Percentiles rank a stretch among this genome's conserved stretches.
phyloP scores from a whole-genome alignment of 2,329 filamentous ascomycete genomes.

The Juglanconis juglandina region DNA sequence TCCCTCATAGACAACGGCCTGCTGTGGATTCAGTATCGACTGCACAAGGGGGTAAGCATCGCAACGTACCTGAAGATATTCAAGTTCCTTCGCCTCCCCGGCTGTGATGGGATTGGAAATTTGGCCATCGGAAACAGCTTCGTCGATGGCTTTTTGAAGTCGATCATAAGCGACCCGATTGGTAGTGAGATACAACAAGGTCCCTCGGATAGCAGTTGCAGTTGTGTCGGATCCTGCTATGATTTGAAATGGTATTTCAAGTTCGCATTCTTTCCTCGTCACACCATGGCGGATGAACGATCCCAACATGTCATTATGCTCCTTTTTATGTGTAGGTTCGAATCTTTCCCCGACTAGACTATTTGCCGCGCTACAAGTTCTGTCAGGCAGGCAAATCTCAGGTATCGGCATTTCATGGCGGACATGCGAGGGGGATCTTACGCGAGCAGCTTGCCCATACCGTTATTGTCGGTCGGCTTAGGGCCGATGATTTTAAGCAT shows the following conservation, averaged over 20 bases:
- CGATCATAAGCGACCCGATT: conserved; percentile 39
- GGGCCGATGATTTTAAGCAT: background rate
- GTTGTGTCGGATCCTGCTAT: conserved; percentile 15
- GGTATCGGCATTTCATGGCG: too few species aligned
- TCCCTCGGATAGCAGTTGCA: conserved; percentile 10
- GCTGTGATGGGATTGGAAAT: conserved; percentile 21
- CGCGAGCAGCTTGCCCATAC: background rate
- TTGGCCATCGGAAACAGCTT: conserved; percentile 29
- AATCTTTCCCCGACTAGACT: conserved; percentile 31
- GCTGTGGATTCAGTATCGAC: background rate
- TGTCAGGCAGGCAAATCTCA: too few species aligned
- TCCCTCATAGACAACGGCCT: conserved; percentile 47
- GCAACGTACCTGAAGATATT: conserved; percentile 38
- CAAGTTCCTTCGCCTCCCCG: conserved; percentile 30
- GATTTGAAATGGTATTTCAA: conserved; percentile 26
- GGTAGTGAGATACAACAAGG: conserved; percentile 39
- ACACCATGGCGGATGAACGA: conserved; percentile 28
- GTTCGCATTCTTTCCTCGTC: conserved; percentile 38
- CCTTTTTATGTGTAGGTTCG: background rate
- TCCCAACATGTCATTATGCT: background rate
- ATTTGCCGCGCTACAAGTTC: conserved; percentile 15
- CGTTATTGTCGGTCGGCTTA: background rate
- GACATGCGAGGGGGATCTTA: too few species aligned
- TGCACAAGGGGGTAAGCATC: background rate
- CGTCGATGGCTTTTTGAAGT: conserved; percentile 45